Base-by-base conservation (phyloP, 2,329 filamentous ascomycete species). In the Talaromyces sp. region DNA sequence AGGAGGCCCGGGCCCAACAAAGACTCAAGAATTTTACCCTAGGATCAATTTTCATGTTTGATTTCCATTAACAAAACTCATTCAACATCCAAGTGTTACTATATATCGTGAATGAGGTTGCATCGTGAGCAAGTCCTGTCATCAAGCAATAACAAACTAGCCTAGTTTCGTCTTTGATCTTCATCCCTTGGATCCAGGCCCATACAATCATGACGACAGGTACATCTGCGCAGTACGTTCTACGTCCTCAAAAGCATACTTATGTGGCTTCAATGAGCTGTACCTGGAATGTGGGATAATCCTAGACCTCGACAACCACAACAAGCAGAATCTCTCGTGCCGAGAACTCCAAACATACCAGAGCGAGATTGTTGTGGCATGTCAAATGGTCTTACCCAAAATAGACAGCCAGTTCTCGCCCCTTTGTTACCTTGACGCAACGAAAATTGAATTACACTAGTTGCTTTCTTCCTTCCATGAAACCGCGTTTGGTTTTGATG, bases 271-370 rank as follows among this genome's bases (percentile, higher is more conserved):
- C 13, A 54, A 3, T 13, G 17, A 37, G 35, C 22, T 6, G 35
- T 27, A 35, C 22, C 35, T 59, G 37, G 37, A 59, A 59, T 59
- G 56, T 37, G 56, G 37, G 56, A 27, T 43, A 15, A 11, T 31
- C 19, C 33, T 58, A 59, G 19, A 27, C 31, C 11, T 19, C 15
- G 45, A n/a, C 8, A 43, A 31, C 37, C 35, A 58, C 33, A 58
- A 58, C 35, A 13, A 27, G 3, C 19, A 31, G 39, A 11, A 37
- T 41, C 39, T 6, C 15, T 43, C 47, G 47, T 35, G 47, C 47
- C 47, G 47, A 54, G 60, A 22, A 54, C 54, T 41, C 9, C 54
- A 50, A 59, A 35, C 62, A 64, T 64, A 43, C 62, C 62, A 52
- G 41, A n/a, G 15, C 25, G n/a, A 31, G 33, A 49, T 33, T 60